Evolutionary conservation across 192 early-diverging fungal genomes (phyloP), one percentile per base, ranked within the genome.

Genomic region (Phycomyces nitens): DNA sequence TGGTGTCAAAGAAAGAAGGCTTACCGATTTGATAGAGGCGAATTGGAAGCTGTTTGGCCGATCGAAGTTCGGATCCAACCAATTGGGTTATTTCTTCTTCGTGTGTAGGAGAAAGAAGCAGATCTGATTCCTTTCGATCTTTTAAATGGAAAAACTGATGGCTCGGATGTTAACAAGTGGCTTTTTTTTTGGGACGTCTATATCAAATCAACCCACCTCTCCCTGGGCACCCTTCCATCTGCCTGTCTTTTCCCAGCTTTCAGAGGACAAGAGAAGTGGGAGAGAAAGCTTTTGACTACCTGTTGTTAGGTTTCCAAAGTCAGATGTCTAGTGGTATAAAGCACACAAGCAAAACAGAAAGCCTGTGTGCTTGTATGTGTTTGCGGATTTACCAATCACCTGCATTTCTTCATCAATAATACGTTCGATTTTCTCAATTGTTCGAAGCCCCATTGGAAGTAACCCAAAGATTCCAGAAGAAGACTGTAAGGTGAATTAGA

Each of bases 51-150:
- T 92, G 89, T 3, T 88, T 79, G 51, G 84, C 84, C 9, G 89
- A 86, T 23, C 78, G 66, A 0, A 94, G 75, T 44, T 88, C 85
- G 23, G 72, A 59, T 3, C 80, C 86, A 34, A 94, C 87, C 12
- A 94, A 68, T 7, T 64, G 67, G 0, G 95, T 94, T 21, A 97
- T 83, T 69, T 97, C 95, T 61, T 97, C 95, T 61, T 97, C 95
- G 65, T 95, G 93, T 5, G 95, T 97, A 0, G 95, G 95, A 0
- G 86, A 89, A 12, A 97, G 69, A 16, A 89, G 57, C 43, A 90
- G 82, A 23, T 86, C 86, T 5, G 82, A 60, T 2, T 77, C 80
- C 57, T 86, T 90, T 16, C 95, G 84, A 81, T 95, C 95, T 38
- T 87, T 77, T 16, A 95, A 60, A 22, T 84, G 84, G 63, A 94